Conservation (phyloP, 768 basidiomycete genomes). For the Royoungia palumana region DNA sequence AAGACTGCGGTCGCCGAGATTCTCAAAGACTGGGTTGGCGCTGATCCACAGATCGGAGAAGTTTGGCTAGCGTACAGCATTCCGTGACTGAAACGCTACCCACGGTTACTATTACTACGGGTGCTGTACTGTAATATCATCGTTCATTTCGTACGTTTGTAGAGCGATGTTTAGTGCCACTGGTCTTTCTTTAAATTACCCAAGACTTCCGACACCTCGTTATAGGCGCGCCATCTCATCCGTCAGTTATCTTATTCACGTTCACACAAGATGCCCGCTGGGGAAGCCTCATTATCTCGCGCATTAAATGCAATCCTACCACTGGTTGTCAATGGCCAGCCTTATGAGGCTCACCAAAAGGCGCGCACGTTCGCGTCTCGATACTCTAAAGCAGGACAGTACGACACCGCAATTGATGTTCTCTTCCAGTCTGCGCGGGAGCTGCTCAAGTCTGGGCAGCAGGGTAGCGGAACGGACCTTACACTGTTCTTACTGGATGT, state of each 20-base stretch:
- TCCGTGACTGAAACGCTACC: slow-evolving; percentile 37
- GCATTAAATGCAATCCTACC: slow-evolving; percentile 77
- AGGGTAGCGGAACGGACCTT: slow-evolving; percentile 89
- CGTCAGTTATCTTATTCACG: slow-evolving; percentile 3
- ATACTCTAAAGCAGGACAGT: slow-evolving; percentile 75
- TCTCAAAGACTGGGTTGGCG: slow-evolving; percentile 68
- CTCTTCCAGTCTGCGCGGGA: slow-evolving; percentile 88
- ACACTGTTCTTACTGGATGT: slow-evolving; percentile 76
- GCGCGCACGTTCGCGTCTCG: slow-evolving; percentile 92
- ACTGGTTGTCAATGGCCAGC: slow-evolving; percentile 64
- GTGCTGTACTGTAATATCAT: slow-evolving; percentile 2
- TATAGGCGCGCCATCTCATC: neutral
- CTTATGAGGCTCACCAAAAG: slow-evolving; percentile 95
- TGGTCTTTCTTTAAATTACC: neutral
- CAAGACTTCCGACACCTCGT: slow-evolving; percentile 24
- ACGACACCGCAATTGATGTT: slow-evolving; percentile 86
- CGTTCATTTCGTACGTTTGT: neutral
- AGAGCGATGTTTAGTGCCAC: slow-evolving; percentile 6
- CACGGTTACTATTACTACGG: neutral
- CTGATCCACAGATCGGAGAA: slow-evolving; percentile 52
- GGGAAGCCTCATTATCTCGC: slow-evolving; percentile 46
- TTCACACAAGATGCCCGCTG: slow-evolving; percentile 23
- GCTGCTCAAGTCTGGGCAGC: slow-evolving; percentile 82
- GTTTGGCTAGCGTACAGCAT: slow-evolving; percentile 84
- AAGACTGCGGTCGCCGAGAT: slow-evolving; percentile 62